Percentiles rank a stretch among this genome's conserved stretches.
These are phyloP conservation scores for Pseudogymnoascus sp. DNA, from an alignment of 2,329 filamentous ascomycete genomes.

Conservation along the genomic window DNA sequence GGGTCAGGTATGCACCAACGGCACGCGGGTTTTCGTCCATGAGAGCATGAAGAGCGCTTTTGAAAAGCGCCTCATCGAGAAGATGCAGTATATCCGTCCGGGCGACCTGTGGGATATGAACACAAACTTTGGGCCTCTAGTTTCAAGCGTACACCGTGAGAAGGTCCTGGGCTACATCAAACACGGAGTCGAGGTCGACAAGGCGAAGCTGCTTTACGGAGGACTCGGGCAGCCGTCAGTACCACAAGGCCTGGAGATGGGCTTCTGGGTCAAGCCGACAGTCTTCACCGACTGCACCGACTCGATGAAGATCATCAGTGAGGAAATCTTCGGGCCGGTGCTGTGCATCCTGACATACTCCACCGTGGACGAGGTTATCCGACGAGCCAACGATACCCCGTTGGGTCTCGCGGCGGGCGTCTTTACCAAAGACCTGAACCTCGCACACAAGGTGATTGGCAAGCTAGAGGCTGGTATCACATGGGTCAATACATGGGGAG, in stretches of 20 bases:
- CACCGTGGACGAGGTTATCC: constrained; percentile 59
- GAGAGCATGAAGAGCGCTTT: constrained; percentile 56
- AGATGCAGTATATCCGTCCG: constrained; percentile 61
- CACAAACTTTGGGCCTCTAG: constrained; percentile 80
- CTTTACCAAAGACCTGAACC: constrained; percentile 67
- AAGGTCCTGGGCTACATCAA: constrained; percentile 74
- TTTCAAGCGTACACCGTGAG: constrained; percentile 63
- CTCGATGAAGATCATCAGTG: constrained; percentile 67
- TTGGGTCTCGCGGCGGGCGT: constrained; percentile 79
- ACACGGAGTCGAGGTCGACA: constrained; percentile 65
- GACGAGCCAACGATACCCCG: constrained; percentile 66
- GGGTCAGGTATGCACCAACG: constrained; percentile 89
- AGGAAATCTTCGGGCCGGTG: constrained; percentile 87
- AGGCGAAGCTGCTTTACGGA: constrained; percentile 65
- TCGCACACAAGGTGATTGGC: constrained; percentile 63
- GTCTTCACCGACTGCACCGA: constrained; percentile 83
- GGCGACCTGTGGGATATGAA: constrained; percentile 63
- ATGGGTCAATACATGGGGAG: constrained; percentile 93
- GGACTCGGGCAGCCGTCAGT: constrained; percentile 49
- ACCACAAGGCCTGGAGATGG: constrained; percentile 38
- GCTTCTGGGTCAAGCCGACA: constrained; percentile 81
- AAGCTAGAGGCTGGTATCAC: constrained; percentile 77
- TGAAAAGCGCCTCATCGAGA: constrained; percentile 60
- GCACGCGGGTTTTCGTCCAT: constrained; percentile 79
- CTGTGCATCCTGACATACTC: constrained; percentile 73